Base-by-base conservation (phyloP, 768 basidiomycete genomes). In the Scleroderma citrinum region DNA sequence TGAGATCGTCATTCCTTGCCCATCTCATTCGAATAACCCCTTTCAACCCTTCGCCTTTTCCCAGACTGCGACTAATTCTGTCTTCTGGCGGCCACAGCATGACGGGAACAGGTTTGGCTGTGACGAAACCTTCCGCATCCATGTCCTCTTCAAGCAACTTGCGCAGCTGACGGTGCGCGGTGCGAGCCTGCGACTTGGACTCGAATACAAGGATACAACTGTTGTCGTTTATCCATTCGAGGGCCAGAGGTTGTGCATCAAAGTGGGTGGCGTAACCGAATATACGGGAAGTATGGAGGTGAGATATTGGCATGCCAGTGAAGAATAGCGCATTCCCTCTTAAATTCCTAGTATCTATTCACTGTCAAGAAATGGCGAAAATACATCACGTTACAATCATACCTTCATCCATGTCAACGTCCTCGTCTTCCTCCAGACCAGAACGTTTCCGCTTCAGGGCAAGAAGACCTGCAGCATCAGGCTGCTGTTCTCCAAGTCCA, bases 161-260 rank as follows among this genome's bases (percentile, higher is more conserved):
- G 56, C 75, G 75, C 16, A 89, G 72, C 19, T 59, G 59, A 11
- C 69, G 65, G 55, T 76, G 74, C 2, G 78, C 83, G 1, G 67
- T 56, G 21, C 76, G 74, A 12, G 87, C 87, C 12, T 72, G 64
- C 32, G 68, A 52, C 44, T 74, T 78, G 34, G 78, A 74, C 26
- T 75, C 67, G 60, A 89, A 92, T 37, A 92, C 84, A 44, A 92
- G 71, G 3, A 92, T 76, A 56, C 87, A 91, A 21, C 85, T 89
- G 20, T 71, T 83, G 67, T 92, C 90, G 63, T 90, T 82, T 17
- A 92, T 76, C 90, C 90, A 92, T 69, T 92, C 90, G 7, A 92
- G 69, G 7, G 77, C 89, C 53, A 88, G 75, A 0, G 89, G 89
- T 17, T 77, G 72, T 1, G 81, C 74, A 41, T 86, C 83, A 58